Evolutionary conservation across 2,329 filamentous ascomycete genomes (phyloP), one percentile per base, ranked within the genome.

Genomic region (Botryotinia convoluta): DNA sequence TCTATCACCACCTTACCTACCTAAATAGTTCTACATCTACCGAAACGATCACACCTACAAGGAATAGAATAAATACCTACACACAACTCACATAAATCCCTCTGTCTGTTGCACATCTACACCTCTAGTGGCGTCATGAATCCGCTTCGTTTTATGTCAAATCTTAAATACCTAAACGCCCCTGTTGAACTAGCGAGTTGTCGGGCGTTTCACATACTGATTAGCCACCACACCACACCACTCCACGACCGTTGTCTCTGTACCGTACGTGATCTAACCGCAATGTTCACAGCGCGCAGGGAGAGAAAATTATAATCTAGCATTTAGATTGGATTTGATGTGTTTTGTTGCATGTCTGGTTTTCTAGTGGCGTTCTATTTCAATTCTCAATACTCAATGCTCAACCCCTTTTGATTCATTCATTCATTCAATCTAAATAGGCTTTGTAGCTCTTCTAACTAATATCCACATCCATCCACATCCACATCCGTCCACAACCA

Each of bases 31-130:
- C 51, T 54, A 16, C n/a, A 32, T 18, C 51, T 57, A 29, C 51
- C 51, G 12, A 54, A 29, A 14, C 12, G 5, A 29, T 57, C n/a
- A 57, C 51, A 57, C n/a, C 51, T 29, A 14, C 51, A 18, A 57
- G 51, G n/a, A 18, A 57, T n/a, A 54, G 5, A 54, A n/a, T 16
- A n/a, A 7, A n/a, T 26, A 48, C 20, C 26, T n/a, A n/a, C 48
- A n/a, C 48, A 7, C 48, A 14, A 14, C 48, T n/a, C 48, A 4
- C 48, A n/a, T 14, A 14, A 22, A 7, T n/a, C 12, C 26, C 12
- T n/a, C 4, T 14, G 26, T 54, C n/a, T 65, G 69, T 71, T 65
- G 60, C 60, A 65, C 45, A 51, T 71, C 69, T 57, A 32, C 20
- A 37, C 16, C 51, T 71, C 62, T 71, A 65, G 60, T 71, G 60